Evolutionary conservation across 2,329 filamentous ascomycete species (phyloP), one percentile per base, ranked within the genome.

Genomic region (Scleromitrula shiraiana): DNA sequence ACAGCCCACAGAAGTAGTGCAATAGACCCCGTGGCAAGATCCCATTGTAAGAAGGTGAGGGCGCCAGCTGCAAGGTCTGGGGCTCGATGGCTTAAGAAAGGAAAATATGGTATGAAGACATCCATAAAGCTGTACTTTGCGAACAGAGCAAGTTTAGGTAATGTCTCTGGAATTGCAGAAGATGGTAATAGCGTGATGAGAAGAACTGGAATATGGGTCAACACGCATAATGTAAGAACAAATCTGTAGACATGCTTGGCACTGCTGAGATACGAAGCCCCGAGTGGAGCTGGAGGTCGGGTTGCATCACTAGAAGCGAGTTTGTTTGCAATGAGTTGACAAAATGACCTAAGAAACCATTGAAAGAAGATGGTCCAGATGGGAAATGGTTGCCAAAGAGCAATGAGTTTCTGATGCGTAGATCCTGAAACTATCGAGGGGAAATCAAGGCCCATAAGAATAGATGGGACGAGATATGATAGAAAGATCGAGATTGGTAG

Each of bases 321-420:
- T 5, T 33, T 56, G 35, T 46, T 62, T 59, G 32, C 19, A 10
- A 56, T 15, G 10, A 30, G 30, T 22, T 43, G 39, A 9, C 23
- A 46, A 9, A 39, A 15, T 7, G 22, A 46, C n/a, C 41, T 44
- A 3, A 67, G 53, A 1, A 61, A 17, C 2, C 56, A 64, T 5
- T 69, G 65, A n/a, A 69, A 53, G 9, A 72, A 42, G 3, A 66
- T 65, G 6, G 73, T 67, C 57, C 67, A 71, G 15, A 72, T 56
- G 0, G 74, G 72, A 61, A 74, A 77, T 4, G 67, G 61, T 53
- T 77, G 73, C 71, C 74, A 76, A 38, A 71, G 53, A 1, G 70
- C 70, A 22, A 74, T 70, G 48, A 69, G 66, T 19, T 64, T 62
- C 55, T 76, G 73, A 52, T 73, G 75, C 10, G 64, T 61, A n/a